Base-by-base conservation (phyloP, 1,139 yeast species). In the Komagataea norvegica region DNA sequence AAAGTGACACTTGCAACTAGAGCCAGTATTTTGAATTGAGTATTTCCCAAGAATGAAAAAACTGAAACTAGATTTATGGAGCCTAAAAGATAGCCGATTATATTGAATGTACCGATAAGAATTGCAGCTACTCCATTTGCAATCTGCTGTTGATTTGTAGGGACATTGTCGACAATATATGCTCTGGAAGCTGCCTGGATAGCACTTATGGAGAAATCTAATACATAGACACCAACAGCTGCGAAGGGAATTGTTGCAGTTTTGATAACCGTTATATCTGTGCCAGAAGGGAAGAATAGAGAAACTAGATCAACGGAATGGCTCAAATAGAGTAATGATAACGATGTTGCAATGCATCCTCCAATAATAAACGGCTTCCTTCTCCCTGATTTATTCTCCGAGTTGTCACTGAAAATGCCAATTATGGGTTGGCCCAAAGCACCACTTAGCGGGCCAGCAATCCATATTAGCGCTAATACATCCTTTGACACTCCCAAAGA, bases 51-150 rank as follows among this genome's bases (percentile, higher is more conserved):
- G 38, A 56, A 51, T 3, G 61, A 56, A 15, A 67, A 54, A 2
- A 60, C 33, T 6, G 55, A 38, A 1, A 52, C 43, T n/a, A 74
- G 59, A 30, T 75, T 59, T 21, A 69, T 54, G 1, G 80, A 71
- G 4, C 72, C 68, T 15, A 73, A 48, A 47, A 68, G 64, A 49
- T 73, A 77, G 2, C 81, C 80, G 19, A 69, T 45, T 15, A 77
- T 65, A 43, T 77, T 78, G 41, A 79, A 79, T 2, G 62, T 60
- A 0, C 80, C 77, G 41, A 79, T 75, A 70, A 79, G 73, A 33
- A 85, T 57, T 3, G 86, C 83, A 0, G 86, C 87, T 85, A 84
- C 78, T 1, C 85, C 86, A 50, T 79, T 79, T 15, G 82, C 79
- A 5, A 59, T 49, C 40, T 72, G 74, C 44, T 77, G 83, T 44